A percentile compares a stretch with the other conserved stretches of the same genome.
These are phyloP conservation scores for Citrullus amarus DNA, from an alignment of 306 rosid genomes.

Conservation along the genomic window DNA sequence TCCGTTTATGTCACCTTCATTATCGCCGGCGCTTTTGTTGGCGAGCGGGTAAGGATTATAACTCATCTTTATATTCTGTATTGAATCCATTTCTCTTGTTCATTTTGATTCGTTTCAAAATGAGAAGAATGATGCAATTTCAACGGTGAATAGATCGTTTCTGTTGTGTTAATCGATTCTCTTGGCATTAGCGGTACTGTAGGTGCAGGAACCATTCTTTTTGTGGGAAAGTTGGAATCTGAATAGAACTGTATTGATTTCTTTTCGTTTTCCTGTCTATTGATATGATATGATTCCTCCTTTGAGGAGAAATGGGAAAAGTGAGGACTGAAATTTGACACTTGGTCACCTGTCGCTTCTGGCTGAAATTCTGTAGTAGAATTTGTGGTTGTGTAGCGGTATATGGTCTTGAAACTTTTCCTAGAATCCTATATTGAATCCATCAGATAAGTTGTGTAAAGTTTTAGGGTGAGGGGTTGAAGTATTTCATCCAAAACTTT, in stretches of 20 bases:
- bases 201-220: background rate
- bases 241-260: background rate
- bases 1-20: conserved; percentile 87
- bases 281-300: background rate
- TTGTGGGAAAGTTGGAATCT: background rate
- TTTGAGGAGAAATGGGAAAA: background rate
- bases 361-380: background rate
- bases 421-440: background rate
- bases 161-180: background rate
- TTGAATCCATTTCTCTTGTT: background rate
- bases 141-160: background rate
- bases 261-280: background rate
- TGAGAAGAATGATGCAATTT: background rate
- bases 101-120: background rate
- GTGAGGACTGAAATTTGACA: background rate
- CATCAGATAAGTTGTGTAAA: background rate
- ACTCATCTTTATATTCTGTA: background rate
- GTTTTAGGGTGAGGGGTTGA: background rate
- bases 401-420: background rate
- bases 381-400: background rate
- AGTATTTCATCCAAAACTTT: background rate
- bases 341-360: background rate
- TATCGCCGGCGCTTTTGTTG: conserved; percentile 87
- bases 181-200: no score
- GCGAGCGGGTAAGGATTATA: conserved; percentile 56